Base-by-base conservation (phyloP, 139 green algal species). In the Chlamydomonas sphaeroides region DNA sequence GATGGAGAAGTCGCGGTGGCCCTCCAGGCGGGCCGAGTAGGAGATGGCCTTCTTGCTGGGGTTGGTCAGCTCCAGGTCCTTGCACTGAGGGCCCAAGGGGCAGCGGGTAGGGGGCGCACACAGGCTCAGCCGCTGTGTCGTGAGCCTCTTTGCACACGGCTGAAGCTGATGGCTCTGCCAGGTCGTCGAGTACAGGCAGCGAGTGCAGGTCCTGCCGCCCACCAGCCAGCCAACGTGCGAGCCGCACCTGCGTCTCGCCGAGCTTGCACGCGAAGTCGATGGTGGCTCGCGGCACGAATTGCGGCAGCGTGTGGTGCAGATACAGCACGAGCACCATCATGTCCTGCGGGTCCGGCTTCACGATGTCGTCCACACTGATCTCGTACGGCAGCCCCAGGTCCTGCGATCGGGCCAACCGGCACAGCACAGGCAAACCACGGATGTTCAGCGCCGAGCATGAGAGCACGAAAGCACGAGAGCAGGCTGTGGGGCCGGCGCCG, bases 11-110 rank as follows among this genome's bases (percentile, higher is more conserved):
- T 95, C 92, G 0, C 74, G 15, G 68, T 89, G 68, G 11, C 93
- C 93, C 79, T 95, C 90, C 62, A 97, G 66, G 7, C 90, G 84
- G 2, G 85, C 90, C 4, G 83, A 86, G 88, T 97, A 97, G 38
- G 73, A 71, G 56, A 96, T 91, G 57, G 85, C 59, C 39, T 89
- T 88, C 23, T 80, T 88, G n/a, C 65, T 80, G 39, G 94, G 93
- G 85, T 97, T 97, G 59, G 48, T 91, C 26, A 97, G 88, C 88
- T 96, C 90, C 62, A 97, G 85, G 11, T 90, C 80, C 78, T 93
- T 93, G 48, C 79, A 74, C 87, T 92, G 87, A 26, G 65, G 38
- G 45, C 0, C n/a, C n/a, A n/a, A n/a, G n/a, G n/a, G n/a, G n/a
- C n/a, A n/a, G n/a, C n/a, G n/a, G n/a, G n/a, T n/a, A n/a, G n/a